Base-by-base conservation (phyloP, 805 yeast genomes). In the Starmerella apis region DNA sequence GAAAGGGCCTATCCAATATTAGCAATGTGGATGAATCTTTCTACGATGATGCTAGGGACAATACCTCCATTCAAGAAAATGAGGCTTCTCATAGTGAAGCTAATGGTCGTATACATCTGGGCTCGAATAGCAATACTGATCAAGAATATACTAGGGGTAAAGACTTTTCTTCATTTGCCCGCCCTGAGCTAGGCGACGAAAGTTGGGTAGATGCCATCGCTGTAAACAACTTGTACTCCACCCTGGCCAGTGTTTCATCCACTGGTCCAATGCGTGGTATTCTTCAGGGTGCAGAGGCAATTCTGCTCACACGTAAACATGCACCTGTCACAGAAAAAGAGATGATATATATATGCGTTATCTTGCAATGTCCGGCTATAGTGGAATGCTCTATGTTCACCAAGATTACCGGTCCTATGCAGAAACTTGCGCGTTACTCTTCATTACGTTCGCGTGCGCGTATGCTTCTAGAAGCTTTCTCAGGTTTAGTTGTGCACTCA, bases 391-490 rank as follows among this genome's bases (percentile, higher is more conserved):
- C 63, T 6, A 60, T 60, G 63, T 60, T 60, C 51, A 59, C 62
- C 4, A 60, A 58, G 30, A 48, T 60, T n/a, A 58, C 60, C 4
- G 63, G 63, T 16, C 63, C 63, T 4, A 48, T 55, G 45, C 63
- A 60, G 46, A 59, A 59, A 36, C 57, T 60, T 4, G 59, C 56
- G 6, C 47, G 60, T 16, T 60, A 59, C 39, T 53, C 62, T 2
- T 51, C 61, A 16, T 44, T 59, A 22, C 53, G 63, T 8, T 50
- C 59, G 2, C 54, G 62, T 3, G 74, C 82, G n/a, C 80, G 82
- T 59, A 88, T 84, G 46, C 70, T 88, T 3, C 62, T 81, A 22
- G 84, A 83, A 60, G 70, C 87, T 35, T 67, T 77, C 2, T 67
- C 86, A 32, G 95, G 96, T 0, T 68, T 81, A 7, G 58, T 87